Evolutionary conservation across 257 asterid genomes (phyloP), one percentile per base, ranked within the genome.

Genomic region (Capsicum rhomboideum): DNA sequence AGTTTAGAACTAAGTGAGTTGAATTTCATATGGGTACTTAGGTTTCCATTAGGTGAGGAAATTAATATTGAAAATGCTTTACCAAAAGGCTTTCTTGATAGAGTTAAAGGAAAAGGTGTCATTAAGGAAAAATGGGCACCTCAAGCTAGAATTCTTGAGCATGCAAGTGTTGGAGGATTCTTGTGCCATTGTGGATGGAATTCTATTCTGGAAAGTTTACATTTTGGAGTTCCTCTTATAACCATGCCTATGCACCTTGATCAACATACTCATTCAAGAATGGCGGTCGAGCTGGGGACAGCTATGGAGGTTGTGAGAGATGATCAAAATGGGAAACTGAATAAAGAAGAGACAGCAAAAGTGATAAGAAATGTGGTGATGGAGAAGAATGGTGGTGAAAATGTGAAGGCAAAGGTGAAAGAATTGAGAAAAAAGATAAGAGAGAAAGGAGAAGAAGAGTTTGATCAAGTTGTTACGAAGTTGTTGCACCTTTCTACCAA

Each of bases 111-210:
- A 12, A 86, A 88, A 9, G 91, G 91, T 3, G 4, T 85, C 50
- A 78, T 91, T n/a, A 69, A 86, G 37, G 69, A 87, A 1, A 88
- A 87, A 28, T 91, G 93, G 93, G 92, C 92, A 0, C 90, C 93
- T 12, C 91, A 91, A 82, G 49, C 80, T 2, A 42, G 54, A 21
- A 90, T 90, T 31, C 71, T 90, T 56, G 84, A 40, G 12, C 89
- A 90, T 79, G 44, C 84, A 1, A 90, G 84, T 64, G 67, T 44
- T 2, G 93, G 91, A 1, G 93, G 79, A 28, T 90, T 90, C 67
- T 42, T 88, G 80, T 87, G 91, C 46, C 92, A 90, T 58, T 89
- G 93, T 72, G 93, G 93, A 4, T 81, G 84, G 90, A 89, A 88
- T 71, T 89, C 93, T 0, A 67, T 82, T 1, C 82, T 86, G 8